These are phyloP conservation scores for Trematosphaeria pertusa DNA, from an alignment of 2,329 filamentous ascomycete genomes.

Conservation along the genomic window DNA sequence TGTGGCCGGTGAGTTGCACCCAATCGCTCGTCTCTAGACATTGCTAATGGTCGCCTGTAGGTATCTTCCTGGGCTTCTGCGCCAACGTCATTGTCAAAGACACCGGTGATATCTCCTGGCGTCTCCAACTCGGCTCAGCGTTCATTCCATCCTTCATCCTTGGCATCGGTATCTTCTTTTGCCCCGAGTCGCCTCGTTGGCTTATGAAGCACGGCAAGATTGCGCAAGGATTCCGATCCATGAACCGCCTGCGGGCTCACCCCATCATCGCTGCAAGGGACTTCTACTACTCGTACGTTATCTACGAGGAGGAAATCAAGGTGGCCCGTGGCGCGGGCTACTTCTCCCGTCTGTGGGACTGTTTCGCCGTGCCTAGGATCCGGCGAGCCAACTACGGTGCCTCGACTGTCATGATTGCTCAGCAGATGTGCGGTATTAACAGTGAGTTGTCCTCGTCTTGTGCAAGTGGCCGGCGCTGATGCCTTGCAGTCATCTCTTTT, in stretches of 20 bases:
- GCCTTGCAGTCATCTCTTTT: conserved; percentile 77
- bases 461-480: conserved; percentile 63
- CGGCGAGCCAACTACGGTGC: conserved; percentile 48
- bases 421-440: conserved; percentile 63
- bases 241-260: conserved; percentile 50
- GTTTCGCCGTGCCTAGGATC: conserved; percentile 51
- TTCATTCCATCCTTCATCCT: conserved; percentile 49
- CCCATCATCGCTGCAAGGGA: conserved; percentile 46
- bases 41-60: conserved; percentile 25
- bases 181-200: conserved; percentile 50
- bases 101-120: conserved; percentile 43
- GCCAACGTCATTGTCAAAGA: conserved; percentile 57
- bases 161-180: conserved; percentile 44
- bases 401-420: conserved; percentile 50
- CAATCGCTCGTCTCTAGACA: conserved; percentile 21
- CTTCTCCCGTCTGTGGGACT: conserved; percentile 55
- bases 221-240: conserved; percentile 56
- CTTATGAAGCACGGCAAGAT: conserved; percentile 47
- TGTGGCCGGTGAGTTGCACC: conserved; percentile 33
- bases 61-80: conserved; percentile 56
- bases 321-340: conserved; percentile 43
- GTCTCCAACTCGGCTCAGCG: conserved; percentile 48
- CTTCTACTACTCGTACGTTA: conserved; percentile 47
- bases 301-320: conserved; percentile 44
- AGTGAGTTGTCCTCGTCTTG: conserved; percentile 72